Base-by-base conservation (phyloP, 1,284 basidiomycete species). In the Limonomyces culmigenus region DNA sequence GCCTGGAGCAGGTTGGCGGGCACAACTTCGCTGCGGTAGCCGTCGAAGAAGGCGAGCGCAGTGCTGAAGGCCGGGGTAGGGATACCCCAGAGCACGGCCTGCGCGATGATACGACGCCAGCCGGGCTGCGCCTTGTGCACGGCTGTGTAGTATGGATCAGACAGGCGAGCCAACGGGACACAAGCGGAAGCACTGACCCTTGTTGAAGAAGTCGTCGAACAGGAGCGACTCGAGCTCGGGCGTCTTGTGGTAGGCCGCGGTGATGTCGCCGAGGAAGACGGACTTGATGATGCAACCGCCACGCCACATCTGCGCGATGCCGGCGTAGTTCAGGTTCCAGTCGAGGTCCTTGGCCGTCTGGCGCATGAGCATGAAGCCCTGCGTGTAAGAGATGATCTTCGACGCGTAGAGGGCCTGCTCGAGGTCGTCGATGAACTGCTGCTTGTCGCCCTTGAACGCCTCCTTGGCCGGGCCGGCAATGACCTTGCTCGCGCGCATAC, bases 351-450 rank as follows among this genome's bases (percentile, higher is more conserved):
- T 85, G 38, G 92, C 93, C 38, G 93, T 93, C 63, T 97, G 85
- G 49, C 95, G 75, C 92, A 98, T 96, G 51, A 99, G 74, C 79
- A 98, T 95, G 70, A 98, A 99, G 48, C 95, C 95, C 65, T 99
- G 95, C 17, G 93, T 88, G 70, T 99, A 95, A 29, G 89, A 95
- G 50, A 95, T 91, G 60, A 99, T 93, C 75, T 99, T 99, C 51
- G 89, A 95, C 34, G 92, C 95, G 62, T 99, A 98, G 42, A 99
- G 73, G 37, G 93, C 93, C 61, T 98, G 95, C 65, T 98, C 93
- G 45, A 99, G 83, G 60, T 98, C 89, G 50, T 89, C 86, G 56
- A 99, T 93, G 68, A 99, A 99, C 57, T 93, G 85, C 59, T 93
- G 72, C 74, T 96, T 97, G 75, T 97, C 91, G 47, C 93, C 95